phyloP scores from a whole-genome alignment of 352 stramenopile genomes.

The Pythium phragmitis region DNA sequence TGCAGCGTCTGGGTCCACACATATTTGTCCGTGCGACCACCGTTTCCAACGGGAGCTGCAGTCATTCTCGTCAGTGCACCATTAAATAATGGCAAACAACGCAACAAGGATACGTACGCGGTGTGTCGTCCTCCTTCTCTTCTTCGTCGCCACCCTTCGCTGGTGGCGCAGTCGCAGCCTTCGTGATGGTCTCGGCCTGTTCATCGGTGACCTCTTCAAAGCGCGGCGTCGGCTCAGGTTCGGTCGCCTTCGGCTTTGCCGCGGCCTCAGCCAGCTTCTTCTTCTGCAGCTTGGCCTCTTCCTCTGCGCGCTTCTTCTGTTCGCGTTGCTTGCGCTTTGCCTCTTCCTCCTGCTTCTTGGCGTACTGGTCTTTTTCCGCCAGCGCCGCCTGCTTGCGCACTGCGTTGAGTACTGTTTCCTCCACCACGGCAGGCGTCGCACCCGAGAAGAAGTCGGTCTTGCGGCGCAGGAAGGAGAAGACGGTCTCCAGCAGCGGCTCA shows the following conservation, averaged over 20 bases:
- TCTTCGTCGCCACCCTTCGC: conserved; percentile 19
- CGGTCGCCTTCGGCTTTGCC: conserved; percentile 28
- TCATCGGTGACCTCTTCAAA: conserved; percentile 86
- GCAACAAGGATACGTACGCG: conserved; percentile 41
- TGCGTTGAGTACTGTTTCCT: conserved; percentile 87
- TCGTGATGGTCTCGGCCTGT: conserved; percentile 33
- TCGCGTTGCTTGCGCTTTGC: conserved; percentile 60
- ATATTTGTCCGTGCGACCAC: conserved; percentile 92
- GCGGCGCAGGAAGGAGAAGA: conserved; percentile 98
- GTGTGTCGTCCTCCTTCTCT: conserved; percentile 56
- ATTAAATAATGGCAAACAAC: background rate
- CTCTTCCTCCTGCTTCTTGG: conserved; percentile 76
- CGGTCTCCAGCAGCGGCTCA: conserved; percentile 96
- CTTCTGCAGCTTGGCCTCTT: conserved; percentile 51
- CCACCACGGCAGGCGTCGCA: conserved; percentile 66
- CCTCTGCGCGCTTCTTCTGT: conserved; percentile 52
- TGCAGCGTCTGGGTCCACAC: conserved; percentile 98
- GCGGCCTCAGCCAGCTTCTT: conserved; percentile 46
- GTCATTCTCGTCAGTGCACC: background rate
- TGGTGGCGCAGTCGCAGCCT: conserved; percentile 16
- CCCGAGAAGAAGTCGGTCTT: conserved; percentile 99
- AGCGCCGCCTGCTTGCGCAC: conserved; percentile 91
- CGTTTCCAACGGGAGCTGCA: conserved; percentile 90
- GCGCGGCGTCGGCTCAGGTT: conserved; percentile 41
- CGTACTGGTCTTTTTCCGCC: conserved; percentile 76